These are phyloP conservation scores for Calonectria ilicicola DNA, from an alignment of 2,329 filamentous ascomycete genomes.

Conservation along the genomic window DNA sequence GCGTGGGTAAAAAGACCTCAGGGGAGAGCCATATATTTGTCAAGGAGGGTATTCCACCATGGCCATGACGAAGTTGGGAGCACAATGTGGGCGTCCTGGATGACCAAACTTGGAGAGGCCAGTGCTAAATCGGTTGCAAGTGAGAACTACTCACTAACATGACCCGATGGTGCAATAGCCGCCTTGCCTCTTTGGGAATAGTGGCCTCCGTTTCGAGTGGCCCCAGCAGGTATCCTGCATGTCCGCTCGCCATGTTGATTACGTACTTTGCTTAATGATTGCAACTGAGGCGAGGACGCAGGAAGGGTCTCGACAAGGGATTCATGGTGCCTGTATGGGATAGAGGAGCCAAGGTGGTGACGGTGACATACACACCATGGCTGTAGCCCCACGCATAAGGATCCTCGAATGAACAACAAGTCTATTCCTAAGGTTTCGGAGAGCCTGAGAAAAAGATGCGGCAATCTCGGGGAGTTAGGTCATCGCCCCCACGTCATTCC, in stretches of 20 bases:
- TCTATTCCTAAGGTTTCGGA: slow-evolving; percentile 12
- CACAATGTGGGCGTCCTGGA: slow-evolving; percentile 22
- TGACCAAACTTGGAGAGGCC: slow-evolving; percentile 17
- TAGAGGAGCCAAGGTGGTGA: not conserved
- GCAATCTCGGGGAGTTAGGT: slow-evolving; percentile 20
- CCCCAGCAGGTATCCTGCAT: not conserved
- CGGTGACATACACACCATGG: too few relatives aligned
- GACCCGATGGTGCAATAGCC: slow-evolving; percentile 43
- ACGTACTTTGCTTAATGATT: slow-evolving; percentile 3
- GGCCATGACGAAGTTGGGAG: slow-evolving; percentile 27
- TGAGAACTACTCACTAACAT: slow-evolving; percentile 20
- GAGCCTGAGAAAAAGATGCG: slow-evolving; percentile 10
- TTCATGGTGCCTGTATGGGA: not conserved
- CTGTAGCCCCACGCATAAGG: not conserved
- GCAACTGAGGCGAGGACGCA: not conserved
- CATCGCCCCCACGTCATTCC: slow-evolving; percentile 15
- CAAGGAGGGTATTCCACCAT: slow-evolving; percentile 4
- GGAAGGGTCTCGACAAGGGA: not conserved
- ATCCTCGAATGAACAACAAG: not conserved
- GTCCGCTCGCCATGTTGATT: slow-evolving; percentile 2
- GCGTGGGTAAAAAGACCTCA: slow-evolving; percentile 12
- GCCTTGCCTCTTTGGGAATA: slow-evolving; percentile 38
- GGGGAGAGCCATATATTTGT: not conserved
- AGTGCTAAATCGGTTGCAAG: slow-evolving; percentile 18
- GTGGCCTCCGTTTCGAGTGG: slow-evolving; percentile 26